These are phyloP conservation scores for Aspergillus nomiae DNA, from an alignment of 2,329 filamentous ascomycete genomes.

Conservation along the genomic window DNA sequence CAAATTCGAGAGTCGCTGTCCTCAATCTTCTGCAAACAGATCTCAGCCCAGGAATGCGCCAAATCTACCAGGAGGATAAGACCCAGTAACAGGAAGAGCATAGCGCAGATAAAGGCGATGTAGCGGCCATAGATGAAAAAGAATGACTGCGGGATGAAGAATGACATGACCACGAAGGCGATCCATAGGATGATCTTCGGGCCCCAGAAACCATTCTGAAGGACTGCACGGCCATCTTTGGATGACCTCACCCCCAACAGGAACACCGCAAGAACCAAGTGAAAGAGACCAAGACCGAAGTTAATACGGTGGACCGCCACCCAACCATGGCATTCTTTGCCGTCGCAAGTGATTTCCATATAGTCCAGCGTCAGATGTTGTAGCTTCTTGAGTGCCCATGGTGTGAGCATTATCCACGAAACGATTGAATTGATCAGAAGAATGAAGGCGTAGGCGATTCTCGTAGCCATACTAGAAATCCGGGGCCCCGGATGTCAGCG, in stretches of 20 bases:
- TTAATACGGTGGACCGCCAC: conserved; percentile 97
- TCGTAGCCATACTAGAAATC: conserved; percentile 77
- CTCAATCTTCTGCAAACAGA: conserved; percentile 92
- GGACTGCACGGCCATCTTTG: conserved; percentile 79
- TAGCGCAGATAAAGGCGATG: conserved; percentile 81
- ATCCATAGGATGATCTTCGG: conserved; percentile 93
- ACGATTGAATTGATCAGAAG: conserved; percentile 95
- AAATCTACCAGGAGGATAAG: conserved; percentile 91
- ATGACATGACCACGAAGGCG: conserved; percentile 82
- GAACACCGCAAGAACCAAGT: conserved; percentile 80
- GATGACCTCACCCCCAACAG: conserved; percentile 85
- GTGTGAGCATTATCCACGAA: conserved; percentile 98
- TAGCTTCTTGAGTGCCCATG: conserved; percentile 96
- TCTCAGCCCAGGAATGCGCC: conserved; percentile 95
- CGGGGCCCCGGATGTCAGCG: conserved; percentile 24
- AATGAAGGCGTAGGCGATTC: conserved; percentile 93
- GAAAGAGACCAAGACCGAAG: conserved; percentile 93
- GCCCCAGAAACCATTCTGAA: conserved; percentile 99
- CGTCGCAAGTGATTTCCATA: conserved; percentile 90
- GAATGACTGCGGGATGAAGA: conserved; percentile 92
- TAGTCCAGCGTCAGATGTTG: conserved; percentile 92
- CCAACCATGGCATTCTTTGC: conserved; percentile 91
- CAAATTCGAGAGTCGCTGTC: conserved; percentile 80
- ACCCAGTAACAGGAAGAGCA: conserved; percentile 90
- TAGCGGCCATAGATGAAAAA: conserved; percentile 97